Conservation (phyloP, 768 basidiomycete genomes). For the Rhodocollybia butyracea region DNA sequence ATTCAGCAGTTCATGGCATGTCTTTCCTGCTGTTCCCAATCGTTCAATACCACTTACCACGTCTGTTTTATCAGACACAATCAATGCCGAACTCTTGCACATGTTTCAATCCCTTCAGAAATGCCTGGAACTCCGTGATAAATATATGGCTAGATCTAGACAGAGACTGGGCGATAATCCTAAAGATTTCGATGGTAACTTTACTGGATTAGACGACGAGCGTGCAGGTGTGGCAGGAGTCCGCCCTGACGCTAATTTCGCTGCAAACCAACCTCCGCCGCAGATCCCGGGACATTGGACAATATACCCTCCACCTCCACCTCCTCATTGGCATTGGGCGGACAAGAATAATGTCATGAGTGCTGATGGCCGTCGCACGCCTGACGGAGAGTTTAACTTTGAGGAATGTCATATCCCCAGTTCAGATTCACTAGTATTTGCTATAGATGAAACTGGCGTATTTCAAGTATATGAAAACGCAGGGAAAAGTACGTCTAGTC, state of each 20-base stretch:
- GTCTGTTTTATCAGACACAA: slow-evolving; percentile 22
- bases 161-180: slow-evolving; percentile 97
- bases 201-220: slow-evolving; percentile 63
- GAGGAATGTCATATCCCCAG: slow-evolving; percentile 74
- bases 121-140: slow-evolving; percentile 91
- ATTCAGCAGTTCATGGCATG: slow-evolving; percentile 15
- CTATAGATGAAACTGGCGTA: slow-evolving; percentile 85
- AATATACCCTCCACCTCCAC: slow-evolving; percentile 90
- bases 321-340: slow-evolving; percentile 94
- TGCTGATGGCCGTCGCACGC: slow-evolving; percentile 28
- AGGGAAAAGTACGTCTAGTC: slow-evolving; percentile 24
- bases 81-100: slow-evolving; percentile 45
- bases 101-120: slow-evolving; percentile 73
- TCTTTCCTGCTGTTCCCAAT: background rate
- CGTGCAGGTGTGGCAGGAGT: slow-evolving; percentile 64
- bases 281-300: slow-evolving; percentile 62
- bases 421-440: slow-evolving; percentile 57
- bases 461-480: slow-evolving; percentile 72
- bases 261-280: slow-evolving; percentile 17
- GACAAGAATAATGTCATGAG: slow-evolving; percentile 45
- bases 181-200: slow-evolving; percentile 80
- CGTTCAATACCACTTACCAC: background rate
- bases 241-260: slow-evolving; percentile 53
- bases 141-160: slow-evolving; percentile 84
- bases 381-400: slow-evolving; percentile 60